A percentile compares a stretch with the other conserved stretches of the same genome.
Evolutionary conservation across 345 rosid species (phyloP).

Genomic region (Linum lewisii): DNA sequence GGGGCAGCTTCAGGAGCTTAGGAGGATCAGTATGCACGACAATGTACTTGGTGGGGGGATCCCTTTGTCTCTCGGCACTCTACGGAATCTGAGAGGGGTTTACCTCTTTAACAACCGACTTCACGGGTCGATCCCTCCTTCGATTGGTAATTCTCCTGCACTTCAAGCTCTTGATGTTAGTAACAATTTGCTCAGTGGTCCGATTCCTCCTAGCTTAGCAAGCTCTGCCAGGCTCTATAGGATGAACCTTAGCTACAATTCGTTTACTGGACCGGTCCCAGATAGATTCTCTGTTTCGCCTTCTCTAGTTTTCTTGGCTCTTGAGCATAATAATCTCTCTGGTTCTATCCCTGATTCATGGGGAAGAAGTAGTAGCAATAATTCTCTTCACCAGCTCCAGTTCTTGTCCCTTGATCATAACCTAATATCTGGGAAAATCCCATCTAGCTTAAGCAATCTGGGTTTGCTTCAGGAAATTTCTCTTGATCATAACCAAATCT

Average conservation of each 20-base stretch:
- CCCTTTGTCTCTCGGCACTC: conserved; percentile 72
- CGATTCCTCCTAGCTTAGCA: conserved; percentile 56
- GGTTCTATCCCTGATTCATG: conserved; percentile 65
- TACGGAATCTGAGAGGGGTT: conserved; percentile 63
- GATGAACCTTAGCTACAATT: conserved; percentile 66
- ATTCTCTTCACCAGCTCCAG: no score
- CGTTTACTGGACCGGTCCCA: conserved; percentile 53
- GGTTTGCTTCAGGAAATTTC: conserved; percentile 16
- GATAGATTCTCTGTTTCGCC: conserved; percentile 30
- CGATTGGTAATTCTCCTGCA: conserved; percentile 51
- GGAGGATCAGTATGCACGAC: conserved; percentile 78
- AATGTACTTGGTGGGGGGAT: conserved; percentile 56
- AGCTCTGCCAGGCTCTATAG: conserved; percentile 55
- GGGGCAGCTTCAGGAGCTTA: conserved; percentile 61
- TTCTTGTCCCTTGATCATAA: no score
- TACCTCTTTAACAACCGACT: conserved; percentile 86
- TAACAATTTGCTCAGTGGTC: conserved; percentile 49
- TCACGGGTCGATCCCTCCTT: conserved; percentile 70
- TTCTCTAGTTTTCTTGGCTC: conserved; percentile 56
- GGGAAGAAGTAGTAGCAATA: no score
- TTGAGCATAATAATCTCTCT: conserved; percentile 65
- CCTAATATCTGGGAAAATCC: no score
- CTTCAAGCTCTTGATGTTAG: conserved; percentile 67
- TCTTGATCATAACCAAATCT: conserved; percentile 6
- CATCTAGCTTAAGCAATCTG: conserved; percentile 40